phyloP scores from a whole-genome alignment of 768 basidiomycete species.

The Imleria badia region DNA sequence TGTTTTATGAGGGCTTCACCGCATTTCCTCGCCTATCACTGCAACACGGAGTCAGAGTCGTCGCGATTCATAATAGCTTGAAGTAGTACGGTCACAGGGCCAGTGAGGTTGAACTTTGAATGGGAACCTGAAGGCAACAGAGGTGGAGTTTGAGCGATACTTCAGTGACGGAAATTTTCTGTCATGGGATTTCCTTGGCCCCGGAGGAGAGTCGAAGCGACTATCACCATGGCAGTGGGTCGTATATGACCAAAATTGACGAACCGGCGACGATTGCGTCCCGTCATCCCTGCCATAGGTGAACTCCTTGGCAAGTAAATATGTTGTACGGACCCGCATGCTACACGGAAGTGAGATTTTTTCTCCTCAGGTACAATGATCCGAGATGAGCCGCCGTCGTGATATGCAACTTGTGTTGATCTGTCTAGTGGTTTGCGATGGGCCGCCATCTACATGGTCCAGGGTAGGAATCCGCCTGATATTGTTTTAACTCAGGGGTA shows the following conservation, averaged over 20 bases:
- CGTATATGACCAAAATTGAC: not conserved
- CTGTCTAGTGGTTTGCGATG: too few species aligned
- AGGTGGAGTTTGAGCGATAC: not conserved
- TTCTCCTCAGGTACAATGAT: not conserved
- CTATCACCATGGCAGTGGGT: too few species aligned
- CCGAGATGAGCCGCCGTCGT: not conserved
- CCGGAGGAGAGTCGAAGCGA: not conserved
- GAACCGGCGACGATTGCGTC: not conserved
- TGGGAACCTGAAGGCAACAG: not conserved
- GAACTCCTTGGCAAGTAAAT: not conserved
- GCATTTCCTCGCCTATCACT: too few species aligned
- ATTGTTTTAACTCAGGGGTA: too few species aligned
- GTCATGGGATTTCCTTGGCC: not conserved
- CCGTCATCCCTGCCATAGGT: not conserved
- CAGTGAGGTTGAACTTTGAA: not conserved
- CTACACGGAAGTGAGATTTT: not conserved
- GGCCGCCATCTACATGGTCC: too few species aligned
- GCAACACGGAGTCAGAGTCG: not conserved
- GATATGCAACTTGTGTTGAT: too few species aligned
- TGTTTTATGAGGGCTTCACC: too few species aligned
- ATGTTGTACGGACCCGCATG: not conserved
- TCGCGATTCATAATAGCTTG: too few species aligned
- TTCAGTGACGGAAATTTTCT: not conserved
- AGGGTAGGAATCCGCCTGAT: too few species aligned
- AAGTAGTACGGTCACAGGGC: too few species aligned